These are phyloP conservation scores for Metrosideros polymorpha DNA, from an alignment of 441 rosid genomes.

Conservation along the genomic window DNA sequence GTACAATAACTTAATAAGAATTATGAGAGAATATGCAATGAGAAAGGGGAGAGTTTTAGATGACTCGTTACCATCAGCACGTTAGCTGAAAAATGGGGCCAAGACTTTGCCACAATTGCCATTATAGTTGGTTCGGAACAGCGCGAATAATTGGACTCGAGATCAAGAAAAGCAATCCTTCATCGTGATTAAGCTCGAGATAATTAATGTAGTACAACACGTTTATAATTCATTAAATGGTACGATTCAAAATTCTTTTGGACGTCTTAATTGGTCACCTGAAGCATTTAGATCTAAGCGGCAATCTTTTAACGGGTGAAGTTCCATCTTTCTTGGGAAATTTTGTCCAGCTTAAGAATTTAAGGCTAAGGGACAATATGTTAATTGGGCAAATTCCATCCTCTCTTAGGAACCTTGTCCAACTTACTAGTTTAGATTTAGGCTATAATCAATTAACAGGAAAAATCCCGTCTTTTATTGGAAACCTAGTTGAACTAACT, in stretches of 20 bases:
- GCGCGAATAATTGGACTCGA: background rate
- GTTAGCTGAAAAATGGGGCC: background rate
- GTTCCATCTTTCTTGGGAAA: background rate
- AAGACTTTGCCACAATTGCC: background rate
- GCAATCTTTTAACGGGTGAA: background rate
- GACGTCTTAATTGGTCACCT: background rate
- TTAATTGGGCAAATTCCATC: background rate
- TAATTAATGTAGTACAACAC: no score
- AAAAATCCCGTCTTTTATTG: background rate
- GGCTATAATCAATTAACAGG: background rate
- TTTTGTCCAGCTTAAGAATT: background rate
- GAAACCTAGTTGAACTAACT: background rate
- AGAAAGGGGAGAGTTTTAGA: background rate
- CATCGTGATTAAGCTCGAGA: background rate
- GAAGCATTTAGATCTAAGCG: rapidly evolving
- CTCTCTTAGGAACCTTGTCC: background rate
- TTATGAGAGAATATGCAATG: no score
- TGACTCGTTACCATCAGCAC: background rate
- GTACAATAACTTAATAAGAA: no score
- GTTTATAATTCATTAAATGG: no score
- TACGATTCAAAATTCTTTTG: no score
- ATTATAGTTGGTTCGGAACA: background rate
- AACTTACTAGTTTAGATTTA: background rate
- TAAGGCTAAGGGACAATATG: background rate
- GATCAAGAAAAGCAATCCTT: background rate